Percentiles rank a stretch among this genome's conserved stretches.
Evolutionary conservation across 495 filamentous ascomycete genomes (phyloP).

Genomic region (Talaromyces nanjingensis): DNA sequence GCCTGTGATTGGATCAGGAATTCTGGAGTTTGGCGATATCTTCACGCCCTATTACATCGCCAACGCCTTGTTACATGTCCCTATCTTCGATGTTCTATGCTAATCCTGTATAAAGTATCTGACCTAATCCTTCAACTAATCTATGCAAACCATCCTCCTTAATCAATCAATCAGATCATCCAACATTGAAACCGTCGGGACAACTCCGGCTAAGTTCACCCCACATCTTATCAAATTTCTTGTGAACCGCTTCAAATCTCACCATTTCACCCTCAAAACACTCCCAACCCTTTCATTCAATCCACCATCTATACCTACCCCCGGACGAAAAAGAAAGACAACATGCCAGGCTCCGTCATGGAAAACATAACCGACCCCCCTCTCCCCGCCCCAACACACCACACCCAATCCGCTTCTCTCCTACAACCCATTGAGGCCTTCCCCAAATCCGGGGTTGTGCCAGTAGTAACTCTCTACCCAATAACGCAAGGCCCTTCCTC

Average conservation of each 20-base stretch:
- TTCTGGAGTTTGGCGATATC: background rate
- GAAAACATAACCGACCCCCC: constrained; percentile 61
- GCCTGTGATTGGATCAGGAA: background rate
- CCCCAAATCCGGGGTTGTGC: constrained; percentile 59
- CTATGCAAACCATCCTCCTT: background rate
- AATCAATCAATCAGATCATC: background rate
- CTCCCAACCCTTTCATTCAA: background rate
- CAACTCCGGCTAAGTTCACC: background rate
- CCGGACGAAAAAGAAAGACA: background rate
- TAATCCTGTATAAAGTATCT: too few relatives aligned
- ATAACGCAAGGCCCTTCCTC: constrained; percentile 58
- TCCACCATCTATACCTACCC: too few relatives aligned
- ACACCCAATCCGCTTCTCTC: constrained; percentile 42
- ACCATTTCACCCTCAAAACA: background rate
- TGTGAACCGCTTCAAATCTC: background rate
- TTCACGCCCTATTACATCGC: background rate
- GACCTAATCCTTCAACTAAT: background rate
- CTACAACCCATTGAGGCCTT: constrained; percentile 71
- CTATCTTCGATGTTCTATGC: background rate
- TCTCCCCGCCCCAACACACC: constrained; percentile 48
- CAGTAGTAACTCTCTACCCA: constrained; percentile 77
- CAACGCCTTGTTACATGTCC: background rate
- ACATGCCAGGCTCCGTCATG: constrained; percentile 54
- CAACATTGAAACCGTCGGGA: background rate
- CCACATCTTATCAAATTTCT: background rate